Conservation (phyloP, 768 basidiomycete species). For the Kwoniella dejecticola region DNA sequence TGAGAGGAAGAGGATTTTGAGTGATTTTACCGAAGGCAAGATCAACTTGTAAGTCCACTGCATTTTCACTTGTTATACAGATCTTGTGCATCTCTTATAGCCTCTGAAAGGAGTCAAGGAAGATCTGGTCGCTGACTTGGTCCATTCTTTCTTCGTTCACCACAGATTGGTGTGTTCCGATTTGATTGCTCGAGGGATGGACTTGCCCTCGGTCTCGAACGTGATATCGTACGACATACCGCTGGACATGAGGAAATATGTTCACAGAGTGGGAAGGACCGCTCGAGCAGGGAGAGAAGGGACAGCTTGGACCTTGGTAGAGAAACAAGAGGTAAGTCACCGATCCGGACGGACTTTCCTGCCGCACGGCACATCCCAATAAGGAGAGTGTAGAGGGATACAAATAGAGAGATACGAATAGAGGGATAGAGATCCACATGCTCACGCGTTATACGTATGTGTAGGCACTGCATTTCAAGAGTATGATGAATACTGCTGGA, state of each 20-base stretch:
- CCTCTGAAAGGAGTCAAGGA: no score
- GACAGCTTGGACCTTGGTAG: slow-evolving; percentile 91
- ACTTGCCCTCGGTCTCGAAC: slow-evolving; percentile 86
- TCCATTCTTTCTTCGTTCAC: slow-evolving; percentile 1
- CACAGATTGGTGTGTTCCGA: slow-evolving; percentile 91
- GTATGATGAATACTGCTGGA: slow-evolving; percentile 70
- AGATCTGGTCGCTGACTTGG: no score
- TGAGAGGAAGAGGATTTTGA: slow-evolving; percentile 76
- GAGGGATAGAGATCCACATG: no score
- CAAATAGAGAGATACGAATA: no score
- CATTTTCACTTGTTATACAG: background rate
- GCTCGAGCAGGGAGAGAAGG: slow-evolving; percentile 88
- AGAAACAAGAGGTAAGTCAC: slow-evolving; percentile 70
- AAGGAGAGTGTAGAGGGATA: no score
- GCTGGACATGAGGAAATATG: slow-evolving; percentile 97
- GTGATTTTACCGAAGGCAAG: slow-evolving; percentile 75
- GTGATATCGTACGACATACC: slow-evolving; percentile 95
- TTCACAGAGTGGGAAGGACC: slow-evolving; percentile 94
- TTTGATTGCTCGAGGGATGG: slow-evolving; percentile 91
- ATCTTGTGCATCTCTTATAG: background rate
- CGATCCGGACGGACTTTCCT: no score
- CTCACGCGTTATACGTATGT: slow-evolving; percentile 17
- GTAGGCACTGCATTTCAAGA: slow-evolving; percentile 87
- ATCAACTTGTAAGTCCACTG: slow-evolving; percentile 71
- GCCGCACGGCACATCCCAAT: no score